Conservation (phyloP, 352 stramenopile species). For the Salisapilia sapeloensis region DNA sequence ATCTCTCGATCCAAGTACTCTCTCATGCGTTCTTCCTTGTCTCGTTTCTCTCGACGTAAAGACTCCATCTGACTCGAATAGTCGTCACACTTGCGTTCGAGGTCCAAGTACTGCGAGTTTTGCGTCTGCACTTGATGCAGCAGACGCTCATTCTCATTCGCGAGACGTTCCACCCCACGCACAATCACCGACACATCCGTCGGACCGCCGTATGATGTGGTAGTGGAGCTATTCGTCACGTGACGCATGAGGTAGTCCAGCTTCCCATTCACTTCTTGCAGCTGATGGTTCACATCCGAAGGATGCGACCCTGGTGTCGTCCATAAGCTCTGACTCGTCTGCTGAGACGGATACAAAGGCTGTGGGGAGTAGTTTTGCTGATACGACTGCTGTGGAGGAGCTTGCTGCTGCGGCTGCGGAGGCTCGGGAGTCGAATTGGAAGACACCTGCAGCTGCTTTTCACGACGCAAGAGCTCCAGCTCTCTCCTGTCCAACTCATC, state of each 20-base stretch:
- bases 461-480: slow-evolving; percentile 21
- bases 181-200: slow-evolving; percentile 43
- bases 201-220: slow-evolving; percentile 8
- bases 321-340: neutral
- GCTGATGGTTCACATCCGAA: no score
- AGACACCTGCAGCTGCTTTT: slow-evolving; percentile 34
- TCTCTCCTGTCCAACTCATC: slow-evolving; percentile 47
- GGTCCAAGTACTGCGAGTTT: slow-evolving; percentile 48
- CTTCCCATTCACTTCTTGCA: slow-evolving; percentile 57
- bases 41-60: no score
- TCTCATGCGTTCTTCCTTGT: no score
- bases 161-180: slow-evolving; percentile 54
- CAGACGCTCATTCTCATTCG: slow-evolving; percentile 52
- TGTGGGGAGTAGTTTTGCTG: no score
- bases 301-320: neutral
- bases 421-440: no score
- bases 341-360: no score
- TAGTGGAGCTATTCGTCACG: slow-evolving; percentile 2
- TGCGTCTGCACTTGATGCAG: slow-evolving; percentile 65
- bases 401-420: no score
- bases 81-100: slow-evolving; percentile 52
- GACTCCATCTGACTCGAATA: no score
- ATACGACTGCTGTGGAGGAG: no score
- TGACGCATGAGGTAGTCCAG: slow-evolving; percentile 63
- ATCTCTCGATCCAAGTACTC: no score